Conservation (phyloP, 140 eudicot genomes). For the Bidens hawaiensis region DNA sequence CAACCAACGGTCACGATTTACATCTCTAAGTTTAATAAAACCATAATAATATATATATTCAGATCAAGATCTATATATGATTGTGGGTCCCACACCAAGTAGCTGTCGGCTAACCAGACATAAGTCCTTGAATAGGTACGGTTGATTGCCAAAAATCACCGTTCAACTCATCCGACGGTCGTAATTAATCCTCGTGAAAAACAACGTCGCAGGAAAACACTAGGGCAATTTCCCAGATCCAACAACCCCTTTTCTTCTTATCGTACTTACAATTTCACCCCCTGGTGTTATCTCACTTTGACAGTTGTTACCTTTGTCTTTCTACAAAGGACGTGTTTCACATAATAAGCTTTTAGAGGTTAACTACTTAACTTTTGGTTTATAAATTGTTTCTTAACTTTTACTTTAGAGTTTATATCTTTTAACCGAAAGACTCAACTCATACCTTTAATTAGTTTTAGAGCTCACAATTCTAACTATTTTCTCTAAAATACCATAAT, state of each 20-base stretch:
- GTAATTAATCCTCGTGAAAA: constrained; percentile 33
- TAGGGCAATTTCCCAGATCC: constrained; percentile 47
- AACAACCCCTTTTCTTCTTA: constrained; percentile 21
- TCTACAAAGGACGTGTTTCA: neutral
- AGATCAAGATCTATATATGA: constrained; percentile 35
- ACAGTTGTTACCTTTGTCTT: neutral
- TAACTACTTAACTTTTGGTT: too few species aligned
- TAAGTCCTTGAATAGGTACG: constrained; percentile 42
- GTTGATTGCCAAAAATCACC: constrained; percentile 40
- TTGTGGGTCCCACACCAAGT: constrained; percentile 24
- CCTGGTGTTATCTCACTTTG: neutral
- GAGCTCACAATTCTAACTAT: neutral
- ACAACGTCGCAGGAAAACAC: constrained; percentile 28
- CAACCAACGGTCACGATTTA: constrained; percentile 6
- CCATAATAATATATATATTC: constrained; percentile 12
- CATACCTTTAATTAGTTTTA: neutral
- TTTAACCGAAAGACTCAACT: neutral
- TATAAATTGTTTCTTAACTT: too few species aligned
- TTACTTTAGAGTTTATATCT: too few species aligned
- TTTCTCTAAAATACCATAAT: too few species aligned
- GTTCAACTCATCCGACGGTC: constrained; percentile 25
- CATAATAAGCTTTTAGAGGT: too few species aligned
- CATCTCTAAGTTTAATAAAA: constrained; percentile 9
- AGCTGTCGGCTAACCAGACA: constrained; percentile 37
- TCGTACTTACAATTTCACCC: constrained; percentile 3